These are phyloP conservation scores for Talaromyces sp. DNA, from an alignment of 2,329 filamentous ascomycete genomes.

Conservation along the genomic window DNA sequence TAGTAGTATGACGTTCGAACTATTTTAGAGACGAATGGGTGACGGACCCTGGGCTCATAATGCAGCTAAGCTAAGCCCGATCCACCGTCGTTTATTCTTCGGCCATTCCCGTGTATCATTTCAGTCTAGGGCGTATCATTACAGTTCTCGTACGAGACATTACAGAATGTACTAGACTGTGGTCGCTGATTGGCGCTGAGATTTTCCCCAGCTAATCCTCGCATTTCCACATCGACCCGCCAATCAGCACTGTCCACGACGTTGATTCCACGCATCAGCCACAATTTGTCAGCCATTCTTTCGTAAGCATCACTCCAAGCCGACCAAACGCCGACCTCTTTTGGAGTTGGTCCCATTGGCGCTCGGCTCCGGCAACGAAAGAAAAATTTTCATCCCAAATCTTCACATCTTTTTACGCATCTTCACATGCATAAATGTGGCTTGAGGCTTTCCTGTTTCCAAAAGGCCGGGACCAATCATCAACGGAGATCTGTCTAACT, in stretches of 20 bases:
- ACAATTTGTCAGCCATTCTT: constrained; percentile 8
- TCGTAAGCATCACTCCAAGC: background rate
- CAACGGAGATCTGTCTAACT: background rate
- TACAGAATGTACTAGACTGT: background rate
- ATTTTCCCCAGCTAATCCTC: background rate
- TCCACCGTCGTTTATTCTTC: background rate
- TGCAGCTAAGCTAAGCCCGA: constrained; percentile 1
- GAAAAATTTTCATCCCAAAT: background rate
- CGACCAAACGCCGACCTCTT: background rate
- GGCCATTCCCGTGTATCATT: background rate
- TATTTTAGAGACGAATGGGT: constrained; percentile 5
- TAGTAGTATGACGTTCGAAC: constrained; percentile 8
- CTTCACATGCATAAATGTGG: constrained; percentile 4
- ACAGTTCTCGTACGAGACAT: background rate
- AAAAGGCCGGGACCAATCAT: constrained; percentile 9
- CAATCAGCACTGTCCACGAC: constrained; percentile 6
- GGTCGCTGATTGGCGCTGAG: background rate
- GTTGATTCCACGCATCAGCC: background rate
- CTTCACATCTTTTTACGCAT: no score
- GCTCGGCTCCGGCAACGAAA: constrained; percentile 6
- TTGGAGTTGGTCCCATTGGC: background rate
- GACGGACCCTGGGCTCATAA: background rate
- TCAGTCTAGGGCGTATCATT: background rate
- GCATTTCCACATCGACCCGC: background rate
- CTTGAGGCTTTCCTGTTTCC: background rate